Conservation (phyloP, 176 grass and related monocot genomes). For the Raddia distichophylla region DNA sequence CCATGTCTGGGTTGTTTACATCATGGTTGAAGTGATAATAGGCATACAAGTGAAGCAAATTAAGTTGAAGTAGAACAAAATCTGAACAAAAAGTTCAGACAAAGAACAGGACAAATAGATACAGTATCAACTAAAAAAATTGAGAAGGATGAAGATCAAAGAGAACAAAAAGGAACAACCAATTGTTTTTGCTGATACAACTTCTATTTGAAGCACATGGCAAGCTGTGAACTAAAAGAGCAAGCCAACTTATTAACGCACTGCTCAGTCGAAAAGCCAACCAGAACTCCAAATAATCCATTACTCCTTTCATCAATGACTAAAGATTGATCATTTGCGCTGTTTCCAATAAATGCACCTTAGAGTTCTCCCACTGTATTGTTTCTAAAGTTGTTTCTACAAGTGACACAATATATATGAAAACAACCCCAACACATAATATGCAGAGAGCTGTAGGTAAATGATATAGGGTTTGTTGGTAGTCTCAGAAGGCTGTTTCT, state of each 20-base stretch:
- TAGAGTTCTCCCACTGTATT: not conserved
- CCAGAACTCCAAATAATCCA: not conserved
- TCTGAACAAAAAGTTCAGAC: not conserved
- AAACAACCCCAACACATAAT: no score
- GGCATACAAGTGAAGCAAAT: not conserved
- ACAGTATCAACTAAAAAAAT: not conserved
- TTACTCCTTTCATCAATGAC: not conserved
- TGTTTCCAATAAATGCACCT: conserved; percentile 21
- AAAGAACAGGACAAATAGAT: not conserved
- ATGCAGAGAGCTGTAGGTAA: no score
- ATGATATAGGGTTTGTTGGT: no score
- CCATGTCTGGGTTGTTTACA: not conserved
- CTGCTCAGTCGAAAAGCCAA: not conserved
- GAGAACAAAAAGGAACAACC: not conserved
- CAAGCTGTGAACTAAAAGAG: not conserved
- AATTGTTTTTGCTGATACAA: not conserved
- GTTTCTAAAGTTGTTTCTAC: no score
- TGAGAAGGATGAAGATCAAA: not conserved
- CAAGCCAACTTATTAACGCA: not conserved
- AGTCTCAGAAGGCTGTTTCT: no score
- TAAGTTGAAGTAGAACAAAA: not conserved
- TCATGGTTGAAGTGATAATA: conserved; percentile 12
- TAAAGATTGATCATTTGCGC: not conserved
- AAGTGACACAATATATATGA: no score
- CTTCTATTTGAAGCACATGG: not conserved